Evolutionary conservation across 805 yeast genomes (phyloP), one percentile per base, ranked within the genome.

Genomic region (Starmerella cellae): DNA sequence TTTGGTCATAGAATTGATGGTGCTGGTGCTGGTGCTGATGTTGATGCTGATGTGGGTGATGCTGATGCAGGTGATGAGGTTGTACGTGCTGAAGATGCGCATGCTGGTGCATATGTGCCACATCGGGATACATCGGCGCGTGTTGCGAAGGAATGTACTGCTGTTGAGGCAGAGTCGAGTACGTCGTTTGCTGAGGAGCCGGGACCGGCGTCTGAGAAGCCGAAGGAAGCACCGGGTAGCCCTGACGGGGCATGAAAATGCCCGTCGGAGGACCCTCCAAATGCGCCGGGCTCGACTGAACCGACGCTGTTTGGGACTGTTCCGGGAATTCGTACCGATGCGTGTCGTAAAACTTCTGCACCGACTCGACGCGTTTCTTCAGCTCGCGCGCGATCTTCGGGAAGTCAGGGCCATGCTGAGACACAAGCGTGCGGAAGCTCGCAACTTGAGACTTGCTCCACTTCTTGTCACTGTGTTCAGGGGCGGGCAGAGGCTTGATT

Each of bases 201-300:
- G n/a, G n/a, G n/a, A 10, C 23, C 37, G 37, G 27, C 27, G 22
- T 14, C 16, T 34, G 37, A 11, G 27, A 20, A n/a, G 18, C 22
- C 14, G 37, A 22, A 6, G 38, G 27, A 14, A 35, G n/a, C 20
- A 35, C 28, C 18, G 38, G 38, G 20, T n/a, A 23, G 18, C 38
- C 38, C 38, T 35, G 38, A 11, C 41, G 41, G 11, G 41, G 41
- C 27, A 29, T 28, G 41, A 38, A 38, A 29, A 38, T 14, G 18
- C 41, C 41, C 17, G 35, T 28, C 9, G 41, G 41, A 5, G 41
- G 41, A 4, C 41, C 41, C 16, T 29, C 35, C 22, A 31, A 6
- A 11, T 29, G 9, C 9, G 11, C 17, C 10, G 32, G 17, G n/a
- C 16, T 8, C 17, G 32, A 17, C 8, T 24, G 28, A 8, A 13